phyloP scores from a whole-genome alignment of 2,329 filamentous ascomycete genomes.

The Parastagonospora avenae region DNA sequence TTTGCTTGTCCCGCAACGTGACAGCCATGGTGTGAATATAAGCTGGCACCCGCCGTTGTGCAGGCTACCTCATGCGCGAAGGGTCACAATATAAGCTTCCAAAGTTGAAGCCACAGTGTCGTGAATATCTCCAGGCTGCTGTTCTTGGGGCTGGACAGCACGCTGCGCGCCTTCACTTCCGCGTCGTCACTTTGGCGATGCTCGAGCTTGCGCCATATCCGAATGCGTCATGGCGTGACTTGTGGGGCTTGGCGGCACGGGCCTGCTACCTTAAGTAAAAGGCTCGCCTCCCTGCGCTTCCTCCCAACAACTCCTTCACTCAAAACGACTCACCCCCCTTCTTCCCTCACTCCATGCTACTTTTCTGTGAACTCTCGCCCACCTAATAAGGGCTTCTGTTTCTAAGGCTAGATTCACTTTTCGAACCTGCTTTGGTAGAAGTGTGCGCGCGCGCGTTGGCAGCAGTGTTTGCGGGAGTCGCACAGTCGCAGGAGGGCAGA shows the following conservation, averaged over 20 bases:
- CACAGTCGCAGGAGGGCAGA: slow-evolving; percentile 33
- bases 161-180: slow-evolving; percentile 5
- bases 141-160: slow-evolving; percentile 18
- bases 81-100: slow-evolving; percentile 1
- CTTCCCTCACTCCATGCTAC: slow-evolving; percentile 42
- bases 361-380: slow-evolving; percentile 45
- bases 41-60: slow-evolving; percentile 31
- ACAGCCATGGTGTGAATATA: slow-evolving; percentile 34
- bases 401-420: slow-evolving; percentile 41
- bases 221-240: slow-evolving; percentile 20
- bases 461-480: slow-evolving; percentile 36
- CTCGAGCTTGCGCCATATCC: slow-evolving; percentile 17
- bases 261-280: slow-evolving; percentile 20
- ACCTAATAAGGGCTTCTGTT: slow-evolving; percentile 48
- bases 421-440: slow-evolving; percentile 38
- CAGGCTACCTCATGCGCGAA: slow-evolving; percentile 30
- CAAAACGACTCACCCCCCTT: slow-evolving; percentile 25
- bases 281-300: slow-evolving; percentile 24
- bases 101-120: slow-evolving; percentile 19
- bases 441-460: slow-evolving; percentile 36
- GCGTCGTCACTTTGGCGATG: slow-evolving; percentile 3
- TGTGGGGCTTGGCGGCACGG: slow-evolving; percentile 25
- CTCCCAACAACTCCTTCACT: slow-evolving; percentile 21
- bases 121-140: background rate
- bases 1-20: slow-evolving; percentile 70